A percentile compares a stretch with the other conserved stretches of the same genome.
These are phyloP conservation scores for Kandelia obovata DNA, from an alignment of 345 rosid species.

Conservation along the genomic window DNA sequence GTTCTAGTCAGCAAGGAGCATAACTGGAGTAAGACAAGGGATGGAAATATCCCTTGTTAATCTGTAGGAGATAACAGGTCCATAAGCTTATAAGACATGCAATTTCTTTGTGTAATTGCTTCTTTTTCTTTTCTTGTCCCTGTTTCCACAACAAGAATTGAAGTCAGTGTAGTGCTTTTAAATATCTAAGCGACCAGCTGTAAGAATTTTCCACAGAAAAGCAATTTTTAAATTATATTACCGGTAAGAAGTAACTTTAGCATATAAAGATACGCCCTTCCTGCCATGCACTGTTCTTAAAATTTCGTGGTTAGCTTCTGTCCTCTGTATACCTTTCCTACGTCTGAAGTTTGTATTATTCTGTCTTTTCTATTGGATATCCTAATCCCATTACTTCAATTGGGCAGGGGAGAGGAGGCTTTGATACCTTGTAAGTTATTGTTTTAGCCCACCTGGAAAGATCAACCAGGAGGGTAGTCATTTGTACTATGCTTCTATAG, in stretches of 20 bases:
- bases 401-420: constrained; percentile 18
- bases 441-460: constrained; percentile 1
- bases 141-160: too few species aligned
- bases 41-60: not conserved
- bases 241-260: constrained; percentile 6
- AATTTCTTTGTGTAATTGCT: not conserved
- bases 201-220: too few species aligned
- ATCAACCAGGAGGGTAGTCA: not conserved
- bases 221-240: too few species aligned
- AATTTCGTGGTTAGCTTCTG: constrained; percentile 13
- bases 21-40: not conserved
- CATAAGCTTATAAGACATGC: not conserved
- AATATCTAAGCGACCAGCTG: too few species aligned
- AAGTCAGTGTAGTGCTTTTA: too few species aligned
- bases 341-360: constrained; percentile 39
- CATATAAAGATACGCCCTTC: constrained; percentile 35
- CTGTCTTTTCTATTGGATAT: constrained; percentile 31
- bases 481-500: constrained; percentile 12
- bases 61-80: not conserved
- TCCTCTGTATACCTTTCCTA: constrained; percentile 36
- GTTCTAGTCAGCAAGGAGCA: not conserved
- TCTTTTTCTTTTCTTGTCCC: not conserved
- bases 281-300: constrained; percentile 7
- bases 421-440: constrained; percentile 19
- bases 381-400: constrained; percentile 20